These are phyloP conservation scores for Talaromyces verruculosus DNA, from an alignment of 2,329 filamentous ascomycete genomes.

Conservation along the genomic window DNA sequence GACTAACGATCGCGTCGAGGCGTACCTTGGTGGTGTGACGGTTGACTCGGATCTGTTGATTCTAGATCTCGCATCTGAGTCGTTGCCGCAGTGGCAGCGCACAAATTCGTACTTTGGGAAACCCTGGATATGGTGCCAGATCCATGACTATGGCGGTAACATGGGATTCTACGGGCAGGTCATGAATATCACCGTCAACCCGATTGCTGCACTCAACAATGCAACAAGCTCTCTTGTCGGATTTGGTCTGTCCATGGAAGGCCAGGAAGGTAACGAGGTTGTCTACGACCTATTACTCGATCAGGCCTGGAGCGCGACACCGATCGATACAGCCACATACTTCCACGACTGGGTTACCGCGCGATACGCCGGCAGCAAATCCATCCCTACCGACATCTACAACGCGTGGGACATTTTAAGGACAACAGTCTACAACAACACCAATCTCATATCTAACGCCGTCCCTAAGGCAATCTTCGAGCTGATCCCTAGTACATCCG, in stretches of 20 bases:
- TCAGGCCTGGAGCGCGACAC: constrained; percentile 50
- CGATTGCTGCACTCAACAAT: constrained; percentile 46
- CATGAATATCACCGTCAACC: constrained; percentile 49
- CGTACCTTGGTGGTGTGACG: constrained; percentile 51
- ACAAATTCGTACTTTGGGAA: constrained; percentile 54
- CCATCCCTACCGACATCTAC: constrained; percentile 38
- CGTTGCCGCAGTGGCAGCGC: constrained; percentile 52
- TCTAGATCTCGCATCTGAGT: constrained; percentile 54
- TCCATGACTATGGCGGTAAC: constrained; percentile 54
- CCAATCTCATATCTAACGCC: constrained; percentile 42
- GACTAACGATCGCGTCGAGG: constrained; percentile 50
- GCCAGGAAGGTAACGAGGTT: constrained; percentile 55
- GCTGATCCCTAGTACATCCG: constrained; percentile 45
- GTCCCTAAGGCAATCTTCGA: constrained; percentile 52
- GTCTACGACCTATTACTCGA: constrained; percentile 54
- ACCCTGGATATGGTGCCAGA: constrained; percentile 56
- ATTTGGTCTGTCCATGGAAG: constrained; percentile 52
- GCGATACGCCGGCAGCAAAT: constrained; percentile 40
- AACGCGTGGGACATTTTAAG: constrained; percentile 50
- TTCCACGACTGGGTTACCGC: constrained; percentile 49
- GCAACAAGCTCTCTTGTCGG: constrained; percentile 47
- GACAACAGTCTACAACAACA: constrained; percentile 52
- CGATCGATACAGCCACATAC: constrained; percentile 49
- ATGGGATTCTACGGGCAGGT: constrained; percentile 54
- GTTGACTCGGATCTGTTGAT: constrained; percentile 50